Conservation (phyloP, 2,329 filamentous ascomycete species). For the Acrodontium crateriforme region DNA sequence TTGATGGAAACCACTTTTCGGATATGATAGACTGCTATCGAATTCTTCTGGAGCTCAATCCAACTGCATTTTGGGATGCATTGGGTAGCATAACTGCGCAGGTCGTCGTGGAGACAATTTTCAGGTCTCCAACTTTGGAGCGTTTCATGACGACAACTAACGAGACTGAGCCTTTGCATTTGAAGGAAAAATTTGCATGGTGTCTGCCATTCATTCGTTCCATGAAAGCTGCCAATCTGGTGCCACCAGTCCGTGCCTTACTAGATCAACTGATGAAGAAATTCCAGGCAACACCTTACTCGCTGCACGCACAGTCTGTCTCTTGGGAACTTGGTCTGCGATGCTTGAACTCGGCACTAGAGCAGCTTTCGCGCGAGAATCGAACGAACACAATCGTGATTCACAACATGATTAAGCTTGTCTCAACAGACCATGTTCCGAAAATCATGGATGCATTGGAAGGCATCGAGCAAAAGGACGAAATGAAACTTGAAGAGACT, state of each 20-base stretch:
- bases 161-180: slow-evolving; percentile 39
- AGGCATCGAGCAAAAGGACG: slow-evolving; percentile 18
- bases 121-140: slow-evolving; percentile 54
- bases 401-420: slow-evolving; percentile 14
- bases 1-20: slow-evolving; percentile 42
- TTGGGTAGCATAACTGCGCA: slow-evolving; percentile 69
- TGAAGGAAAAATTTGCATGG: slow-evolving; percentile 60
- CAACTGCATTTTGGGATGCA: slow-evolving; percentile 76
- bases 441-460: slow-evolving; percentile 16
- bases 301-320: slow-evolving; percentile 44
- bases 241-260: slow-evolving; percentile 68
- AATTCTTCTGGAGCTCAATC: slow-evolving; percentile 58
- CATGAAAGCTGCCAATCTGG: slow-evolving; percentile 59
- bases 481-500: slow-evolving; percentile 19
- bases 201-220: slow-evolving; percentile 64
- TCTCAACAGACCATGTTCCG: slow-evolving; percentile 16
- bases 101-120: slow-evolving; percentile 71
- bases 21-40: slow-evolving; percentile 58
- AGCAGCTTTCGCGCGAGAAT: too few species aligned
- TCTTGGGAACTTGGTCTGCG: slow-evolving; percentile 49
- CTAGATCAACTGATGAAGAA: slow-evolving; percentile 59
- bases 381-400: too few species aligned
- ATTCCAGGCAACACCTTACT: slow-evolving; percentile 42
- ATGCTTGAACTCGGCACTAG: slow-evolving; percentile 9
- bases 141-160: slow-evolving; percentile 43